Percentiles rank a stretch among this genome's conserved stretches.
Conservation (phyloP, 75 land plant species). For the Sequoia sempervirens region DNA sequence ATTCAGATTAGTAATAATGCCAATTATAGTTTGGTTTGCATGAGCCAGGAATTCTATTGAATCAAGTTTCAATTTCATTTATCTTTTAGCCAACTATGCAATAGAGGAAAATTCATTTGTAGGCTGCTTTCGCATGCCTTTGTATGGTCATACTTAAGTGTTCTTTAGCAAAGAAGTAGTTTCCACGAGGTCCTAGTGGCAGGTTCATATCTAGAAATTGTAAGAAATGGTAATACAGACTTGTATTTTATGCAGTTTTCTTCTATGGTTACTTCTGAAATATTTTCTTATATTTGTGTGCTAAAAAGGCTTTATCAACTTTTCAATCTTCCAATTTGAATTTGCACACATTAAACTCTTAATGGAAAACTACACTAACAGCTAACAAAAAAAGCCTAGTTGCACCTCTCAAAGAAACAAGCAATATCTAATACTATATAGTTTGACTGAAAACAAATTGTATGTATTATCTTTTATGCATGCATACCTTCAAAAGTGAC, state of each 20-base stretch:
- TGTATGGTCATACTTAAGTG: background rate
- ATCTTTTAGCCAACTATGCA: background rate
- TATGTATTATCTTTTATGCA: background rate
- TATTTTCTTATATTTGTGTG: background rate
- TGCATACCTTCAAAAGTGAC: slow-evolving; percentile 80
- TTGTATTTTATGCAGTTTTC: background rate
- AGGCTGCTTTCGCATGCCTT: background rate
- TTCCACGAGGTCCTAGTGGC: background rate
- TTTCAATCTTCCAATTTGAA: background rate
- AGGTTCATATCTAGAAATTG: background rate
- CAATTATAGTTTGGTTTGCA: background rate
- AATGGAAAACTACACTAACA: background rate
- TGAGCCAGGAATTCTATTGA: background rate
- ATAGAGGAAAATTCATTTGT: background rate
- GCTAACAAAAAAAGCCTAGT: background rate
- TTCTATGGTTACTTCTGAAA: background rate
- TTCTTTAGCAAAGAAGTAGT: background rate
- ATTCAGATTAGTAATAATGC: background rate
- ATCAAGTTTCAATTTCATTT: background rate
- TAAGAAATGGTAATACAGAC: background rate
- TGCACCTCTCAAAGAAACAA: background rate
- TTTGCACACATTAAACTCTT: background rate
- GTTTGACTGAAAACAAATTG: background rate
- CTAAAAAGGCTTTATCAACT: background rate
- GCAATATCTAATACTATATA: background rate